These are phyloP conservation scores for Papilionanthe hybrid DNA, from an alignment of 116 monocot species.

Conservation along the genomic window DNA sequence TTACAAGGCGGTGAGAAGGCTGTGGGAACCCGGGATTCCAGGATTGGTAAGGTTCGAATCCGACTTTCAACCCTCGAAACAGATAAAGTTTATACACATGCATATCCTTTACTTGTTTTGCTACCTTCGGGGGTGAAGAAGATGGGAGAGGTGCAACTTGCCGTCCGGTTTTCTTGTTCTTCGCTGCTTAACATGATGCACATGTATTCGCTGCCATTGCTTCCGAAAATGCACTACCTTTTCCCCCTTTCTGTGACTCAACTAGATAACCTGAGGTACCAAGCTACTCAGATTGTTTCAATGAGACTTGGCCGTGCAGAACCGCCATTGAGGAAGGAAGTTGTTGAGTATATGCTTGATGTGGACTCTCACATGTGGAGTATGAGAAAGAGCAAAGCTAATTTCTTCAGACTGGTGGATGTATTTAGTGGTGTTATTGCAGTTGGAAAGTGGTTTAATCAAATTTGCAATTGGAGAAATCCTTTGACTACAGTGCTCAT, in stretches of 20 bases:
- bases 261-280: slow-evolving; percentile 27
- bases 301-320: slow-evolving; percentile 28
- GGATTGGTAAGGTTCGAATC: slow-evolving; percentile 23
- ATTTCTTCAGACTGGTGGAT: slow-evolving; percentile 33
- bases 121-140: slow-evolving; percentile 19
- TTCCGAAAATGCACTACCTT: slow-evolving; percentile 37
- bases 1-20: slow-evolving; percentile 16
- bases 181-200: slow-evolving; percentile 32
- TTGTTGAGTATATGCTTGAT: slow-evolving; percentile 41
- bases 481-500: slow-evolving; percentile 33
- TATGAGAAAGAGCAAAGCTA: slow-evolving; percentile 40
- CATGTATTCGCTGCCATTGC: slow-evolving; percentile 24
- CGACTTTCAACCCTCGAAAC: slow-evolving; percentile 22
- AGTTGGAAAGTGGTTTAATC: slow-evolving; percentile 28
- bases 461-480: slow-evolving; percentile 31
- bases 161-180: slow-evolving; percentile 24
- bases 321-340: slow-evolving; percentile 36
- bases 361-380: slow-evolving; percentile 47
- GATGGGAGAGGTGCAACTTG: slow-evolving; percentile 29
- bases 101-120: slow-evolving; percentile 19
- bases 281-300: slow-evolving; percentile 34
- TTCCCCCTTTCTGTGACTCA: slow-evolving; percentile 32
- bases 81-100: slow-evolving; percentile 20
- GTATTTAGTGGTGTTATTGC: slow-evolving; percentile 16
- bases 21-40: slow-evolving; percentile 7